A percentile compares a stretch with the other conserved stretches of the same genome.
Conservation (phyloP, 1,284 basidiomycete genomes). For the Pterulicium gracile region DNA sequence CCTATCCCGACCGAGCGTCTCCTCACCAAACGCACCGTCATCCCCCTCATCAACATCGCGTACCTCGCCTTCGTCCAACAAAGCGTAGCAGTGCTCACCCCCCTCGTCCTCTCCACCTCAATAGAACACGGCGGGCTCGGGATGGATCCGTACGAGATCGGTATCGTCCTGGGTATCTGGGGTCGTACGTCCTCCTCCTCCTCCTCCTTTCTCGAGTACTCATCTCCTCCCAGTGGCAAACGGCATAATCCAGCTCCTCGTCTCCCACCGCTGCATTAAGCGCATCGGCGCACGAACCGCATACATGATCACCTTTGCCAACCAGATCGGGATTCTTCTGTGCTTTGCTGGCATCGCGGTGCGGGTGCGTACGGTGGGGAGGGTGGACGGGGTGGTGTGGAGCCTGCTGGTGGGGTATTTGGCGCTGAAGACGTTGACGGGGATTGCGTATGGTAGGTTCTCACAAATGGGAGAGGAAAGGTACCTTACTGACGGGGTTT, state of each 20-base stretch:
- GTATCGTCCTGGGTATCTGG: slow-evolving; percentile 5
- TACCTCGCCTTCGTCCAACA: slow-evolving; percentile 6
- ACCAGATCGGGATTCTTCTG: slow-evolving; percentile 11
- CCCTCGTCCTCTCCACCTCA: slow-evolving; percentile 6
- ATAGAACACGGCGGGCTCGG: slow-evolving; percentile 4
- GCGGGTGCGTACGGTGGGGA: slow-evolving; percentile 13
- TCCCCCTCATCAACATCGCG: not conserved
- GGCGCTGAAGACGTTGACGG: not conserved
- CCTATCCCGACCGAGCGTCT: not conserved
- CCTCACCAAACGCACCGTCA: not conserved
- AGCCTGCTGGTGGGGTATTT: slow-evolving; percentile 9
- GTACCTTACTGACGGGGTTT: no score
- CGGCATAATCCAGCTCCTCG: slow-evolving; percentile 16
- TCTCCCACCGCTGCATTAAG: slow-evolving; percentile 15
- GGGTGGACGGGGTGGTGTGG: slow-evolving; percentile 13
- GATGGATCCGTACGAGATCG: slow-evolving; percentile 5
- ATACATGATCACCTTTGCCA: slow-evolving; percentile 12
- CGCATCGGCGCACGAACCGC: slow-evolving; percentile 16
- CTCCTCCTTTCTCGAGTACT: no score
- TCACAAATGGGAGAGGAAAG: no score
- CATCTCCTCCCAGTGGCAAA: slow-evolving; percentile 18
- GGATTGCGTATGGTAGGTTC: not conserved
- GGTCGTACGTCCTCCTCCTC: no score
- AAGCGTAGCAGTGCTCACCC: slow-evolving; percentile 2
- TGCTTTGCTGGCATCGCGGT: slow-evolving; percentile 17